phyloP scores from a whole-genome alignment of 2,329 filamentous ascomycete genomes.

The Xylariales sp. region DNA sequence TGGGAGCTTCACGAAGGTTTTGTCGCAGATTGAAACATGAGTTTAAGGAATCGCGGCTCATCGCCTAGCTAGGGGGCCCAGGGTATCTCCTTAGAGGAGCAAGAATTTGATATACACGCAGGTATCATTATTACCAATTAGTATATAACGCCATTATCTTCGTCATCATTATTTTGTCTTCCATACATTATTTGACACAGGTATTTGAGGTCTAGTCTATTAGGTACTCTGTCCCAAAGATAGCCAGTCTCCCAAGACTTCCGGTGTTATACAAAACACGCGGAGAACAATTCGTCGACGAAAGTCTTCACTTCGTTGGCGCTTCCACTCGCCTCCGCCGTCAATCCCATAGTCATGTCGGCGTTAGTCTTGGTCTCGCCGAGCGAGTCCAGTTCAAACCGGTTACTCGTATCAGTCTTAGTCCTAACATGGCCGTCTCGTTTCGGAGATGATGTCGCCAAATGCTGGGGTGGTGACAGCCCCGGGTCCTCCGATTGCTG shows the following conservation, averaged over 20 bases:
- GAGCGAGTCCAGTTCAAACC: constrained; percentile 23
- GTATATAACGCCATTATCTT: neutral
- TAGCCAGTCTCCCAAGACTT: neutral
- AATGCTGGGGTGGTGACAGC: neutral
- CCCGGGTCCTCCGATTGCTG: constrained; percentile 23
- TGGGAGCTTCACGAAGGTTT: too few relatives aligned
- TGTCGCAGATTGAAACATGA: too few relatives aligned
- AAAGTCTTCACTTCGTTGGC: constrained; percentile 48
- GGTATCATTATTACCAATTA: neutral
- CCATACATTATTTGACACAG: neutral
- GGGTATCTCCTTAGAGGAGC: neutral
- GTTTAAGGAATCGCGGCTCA: neutral
- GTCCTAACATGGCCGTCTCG: constrained; percentile 2
- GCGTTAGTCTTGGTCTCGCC: constrained; percentile 38
- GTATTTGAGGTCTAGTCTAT: neutral
- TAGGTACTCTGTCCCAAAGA: too few relatives aligned
- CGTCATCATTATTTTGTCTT: neutral
- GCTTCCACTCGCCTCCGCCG: constrained; percentile 52
- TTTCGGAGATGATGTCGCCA: neutral
- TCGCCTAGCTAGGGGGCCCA: neutral
- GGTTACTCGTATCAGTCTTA: neutral
- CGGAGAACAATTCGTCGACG: constrained; percentile 48
- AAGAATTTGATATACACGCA: neutral
- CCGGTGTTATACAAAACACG: constrained; percentile 45
- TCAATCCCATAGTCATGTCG: constrained; percentile 42